phyloP scores from a whole-genome alignment of 495 filamentous ascomycete species.

The Hapsidospora chrysogenum region DNA sequence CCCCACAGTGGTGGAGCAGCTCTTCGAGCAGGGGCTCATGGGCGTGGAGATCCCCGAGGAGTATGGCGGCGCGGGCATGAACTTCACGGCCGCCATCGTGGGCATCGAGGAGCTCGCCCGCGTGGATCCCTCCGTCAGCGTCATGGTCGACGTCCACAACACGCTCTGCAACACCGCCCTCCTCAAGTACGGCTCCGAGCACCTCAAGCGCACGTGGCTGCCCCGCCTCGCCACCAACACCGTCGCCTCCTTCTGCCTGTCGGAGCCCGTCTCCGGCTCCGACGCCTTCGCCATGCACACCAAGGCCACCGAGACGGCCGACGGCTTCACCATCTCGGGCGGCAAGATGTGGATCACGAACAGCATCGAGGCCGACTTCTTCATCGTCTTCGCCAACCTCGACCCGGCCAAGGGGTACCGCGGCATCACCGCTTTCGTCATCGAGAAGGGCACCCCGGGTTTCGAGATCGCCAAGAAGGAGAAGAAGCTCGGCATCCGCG shows the following conservation, averaged over 20 bases:
- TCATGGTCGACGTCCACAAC: conserved; percentile 92
- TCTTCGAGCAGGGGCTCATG: conserved; percentile 97
- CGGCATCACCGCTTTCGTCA: conserved; percentile 90
- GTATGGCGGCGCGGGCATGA: conserved; percentile 93
- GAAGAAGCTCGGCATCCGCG: conserved; percentile 95
- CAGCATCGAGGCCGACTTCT: conserved; percentile 80
- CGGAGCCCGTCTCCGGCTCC: conserved; percentile 81
- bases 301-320: conserved; percentile 54
- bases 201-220: conserved; percentile 68
- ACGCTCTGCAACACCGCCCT: conserved; percentile 92
- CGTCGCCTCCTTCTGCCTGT: conserved; percentile 91
- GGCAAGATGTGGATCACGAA: conserved; percentile 99
- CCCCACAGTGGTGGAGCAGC: conserved; percentile 64
- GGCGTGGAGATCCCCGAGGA: conserved; percentile 95
- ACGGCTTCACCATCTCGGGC: conserved; percentile 74
- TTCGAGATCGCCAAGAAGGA: conserved; percentile 98
- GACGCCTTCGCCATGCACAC: conserved; percentile 94
- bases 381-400: conserved; percentile 95
- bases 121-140: conserved; percentile 87
- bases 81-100: conserved; percentile 91
- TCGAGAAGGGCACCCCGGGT: conserved; percentile 76
- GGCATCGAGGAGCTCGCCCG: conserved; percentile 94
- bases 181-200: conserved; percentile 62
- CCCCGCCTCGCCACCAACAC: conserved; percentile 77
- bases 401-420: conserved; percentile 79